Evolutionary conservation across 2,329 filamentous ascomycete genomes (phyloP).

Genomic region (Cladosporium sp.): DNA sequence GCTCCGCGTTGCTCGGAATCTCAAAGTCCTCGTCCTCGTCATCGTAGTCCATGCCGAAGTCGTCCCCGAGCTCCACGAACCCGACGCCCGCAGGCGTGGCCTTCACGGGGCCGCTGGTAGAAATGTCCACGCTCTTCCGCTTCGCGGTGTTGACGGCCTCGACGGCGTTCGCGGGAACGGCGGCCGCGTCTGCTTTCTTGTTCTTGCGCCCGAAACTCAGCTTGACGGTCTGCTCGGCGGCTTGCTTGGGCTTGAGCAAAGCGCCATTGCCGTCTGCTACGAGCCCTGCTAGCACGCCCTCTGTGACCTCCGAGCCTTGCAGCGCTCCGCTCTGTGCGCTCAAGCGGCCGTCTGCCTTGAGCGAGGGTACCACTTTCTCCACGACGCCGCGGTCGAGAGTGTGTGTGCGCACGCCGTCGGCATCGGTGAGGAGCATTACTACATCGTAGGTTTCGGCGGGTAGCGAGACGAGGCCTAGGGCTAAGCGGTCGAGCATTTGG

Average conservation of each 20-base stretch:
- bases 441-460: conserved; percentile 77
- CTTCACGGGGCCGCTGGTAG: conserved; percentile 39
- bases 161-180: conserved; percentile 37
- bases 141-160: conserved; percentile 35
- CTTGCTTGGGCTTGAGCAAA: conserved; percentile 62
- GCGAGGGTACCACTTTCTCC: conserved; percentile 64
- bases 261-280: conserved; percentile 59
- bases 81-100: conserved; percentile 60
- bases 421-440: conserved; percentile 79
- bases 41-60: conserved; percentile 54
- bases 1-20: conserved; percentile 37
- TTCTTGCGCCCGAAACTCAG: conserved; percentile 61
- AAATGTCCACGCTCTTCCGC: conserved; percentile 36
- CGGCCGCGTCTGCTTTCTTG: conserved; percentile 52
- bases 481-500: conserved; percentile 95
- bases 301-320: conserved; percentile 60
- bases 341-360: conserved; percentile 69
- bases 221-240: conserved; percentile 36
- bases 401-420: conserved; percentile 67
- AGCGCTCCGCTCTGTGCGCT: conserved; percentile 68
- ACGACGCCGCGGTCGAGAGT: conserved; percentile 70
- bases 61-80: conserved; percentile 65
- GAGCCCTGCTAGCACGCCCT: conserved; percentile 82
- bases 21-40: conserved; percentile 36
- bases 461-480: conserved; percentile 75